These are phyloP conservation scores for Verbena officinalis DNA, from an alignment of 257 asterid genomes.

Conservation along the genomic window DNA sequence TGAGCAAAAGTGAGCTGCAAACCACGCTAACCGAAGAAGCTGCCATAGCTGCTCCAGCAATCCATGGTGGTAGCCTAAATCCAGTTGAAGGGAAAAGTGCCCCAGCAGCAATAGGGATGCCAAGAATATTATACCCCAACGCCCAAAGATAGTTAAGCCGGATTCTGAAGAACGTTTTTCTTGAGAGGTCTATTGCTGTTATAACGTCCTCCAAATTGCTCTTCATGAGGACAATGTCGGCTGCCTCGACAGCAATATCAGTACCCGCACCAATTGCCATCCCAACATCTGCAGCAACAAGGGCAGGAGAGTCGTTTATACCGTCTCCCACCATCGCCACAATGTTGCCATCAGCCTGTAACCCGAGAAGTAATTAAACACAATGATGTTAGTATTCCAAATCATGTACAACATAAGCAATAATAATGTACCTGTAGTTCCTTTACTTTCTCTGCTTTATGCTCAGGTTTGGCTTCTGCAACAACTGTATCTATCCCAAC, in stretches of 20 bases:
- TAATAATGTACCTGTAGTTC: conserved; percentile 60
- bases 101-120: conserved; percentile 84
- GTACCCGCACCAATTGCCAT: conserved; percentile 93
- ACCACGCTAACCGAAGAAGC: conserved; percentile 61
- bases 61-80: conserved; percentile 60
- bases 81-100: conserved; percentile 59
- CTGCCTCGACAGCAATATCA: conserved; percentile 83
- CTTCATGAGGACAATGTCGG: conserved; percentile 82
- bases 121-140: conserved; percentile 64
- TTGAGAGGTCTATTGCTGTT: conserved; percentile 75
- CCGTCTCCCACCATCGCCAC: conserved; percentile 95
- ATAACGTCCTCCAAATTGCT: conserved; percentile 86
- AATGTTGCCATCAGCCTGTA: conserved; percentile 59
- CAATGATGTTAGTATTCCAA: too few species aligned
- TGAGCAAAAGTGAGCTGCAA: conserved; percentile 58
- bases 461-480: conserved; percentile 82
- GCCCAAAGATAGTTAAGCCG: conserved; percentile 81
- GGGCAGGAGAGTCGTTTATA: conserved; percentile 88
- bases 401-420: too few species aligned
- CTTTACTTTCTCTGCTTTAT: conserved; percentile 76
- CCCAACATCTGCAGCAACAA: conserved; percentile 82
- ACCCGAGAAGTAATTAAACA: not conserved
- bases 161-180: conserved; percentile 63
- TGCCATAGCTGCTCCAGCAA: conserved; percentile 68
- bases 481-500: conserved; percentile 64